Base-by-base conservation (phyloP, 2,329 filamentous ascomycete species). In the Ophiostoma quercus region DNA sequence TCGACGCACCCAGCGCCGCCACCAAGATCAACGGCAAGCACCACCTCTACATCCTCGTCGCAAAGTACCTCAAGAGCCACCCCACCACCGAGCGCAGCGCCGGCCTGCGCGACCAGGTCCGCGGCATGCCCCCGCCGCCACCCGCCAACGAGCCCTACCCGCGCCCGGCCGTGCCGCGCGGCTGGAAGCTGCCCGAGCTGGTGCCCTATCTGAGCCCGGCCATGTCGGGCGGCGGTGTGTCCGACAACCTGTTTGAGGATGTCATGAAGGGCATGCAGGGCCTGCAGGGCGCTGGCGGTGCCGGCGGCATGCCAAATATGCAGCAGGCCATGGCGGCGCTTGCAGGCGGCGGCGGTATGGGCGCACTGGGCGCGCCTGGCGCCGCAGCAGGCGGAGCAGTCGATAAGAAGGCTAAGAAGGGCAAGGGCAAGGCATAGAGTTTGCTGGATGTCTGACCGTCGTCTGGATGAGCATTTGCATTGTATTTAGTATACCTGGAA, bases 231-330 rank as follows among this genome's bases (percentile, higher is more conserved):
- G 95, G 95, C 12, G 95, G 95, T 47, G 92, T 98, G 12, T 94
- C 88, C 72, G 95, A 99, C 79, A 96, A 98, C 77, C 87, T 97
- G 72, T 88, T 98, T 76, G 92, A 95, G 82, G 94, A 97, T 75
- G 96, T 97, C 84, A 97, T 98, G 94, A 90, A 88, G 76, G 92
- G 96, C 82, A 96, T 98, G 92, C 83, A 84, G 76, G 79, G 79
- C 14, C 67, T 72, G 60, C 69, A 71, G 70, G 68, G 66, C 22
- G 71, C 71, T 1, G 68, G 54, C 25, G 79, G 77, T 2, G 77
- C 74, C 1, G 79, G 76, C 1, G 77, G 75, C 14, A 67, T 67
- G 67, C 67, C 67, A 11, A 51, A 51, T 25, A 57, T 57, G 70
- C 70, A 43, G 70, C 70, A 71, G 51, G 70, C 70, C 4, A 69